Percentiles rank a stretch among this genome's conserved stretches.
Evolutionary conservation across 2,329 filamentous ascomycete genomes (phyloP).

Genomic region (Arthrobotrys conoides): DNA sequence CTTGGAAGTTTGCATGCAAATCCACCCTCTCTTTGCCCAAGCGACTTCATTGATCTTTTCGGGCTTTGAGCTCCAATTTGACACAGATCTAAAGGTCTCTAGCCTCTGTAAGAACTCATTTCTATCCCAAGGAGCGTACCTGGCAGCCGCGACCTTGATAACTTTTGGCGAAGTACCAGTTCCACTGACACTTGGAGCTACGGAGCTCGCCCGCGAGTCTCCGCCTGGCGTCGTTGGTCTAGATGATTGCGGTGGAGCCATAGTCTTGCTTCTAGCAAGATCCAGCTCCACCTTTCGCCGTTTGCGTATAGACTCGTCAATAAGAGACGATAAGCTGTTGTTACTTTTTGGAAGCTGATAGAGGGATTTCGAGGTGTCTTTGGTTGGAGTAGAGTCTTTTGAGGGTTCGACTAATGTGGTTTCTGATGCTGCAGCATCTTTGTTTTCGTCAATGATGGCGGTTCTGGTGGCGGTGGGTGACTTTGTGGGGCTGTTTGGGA

Average conservation of each 20-base stretch:
- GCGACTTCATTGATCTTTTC: conserved; percentile 87
- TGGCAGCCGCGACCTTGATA: conserved; percentile 67
- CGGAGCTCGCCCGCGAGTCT: conserved; percentile 44
- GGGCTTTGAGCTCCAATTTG: conserved; percentile 93
- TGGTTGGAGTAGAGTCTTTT: conserved; percentile 13
- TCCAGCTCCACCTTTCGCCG: conserved; percentile 42
- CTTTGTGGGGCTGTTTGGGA: conserved; percentile 1
- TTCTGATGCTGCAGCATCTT: conserved; percentile 30
- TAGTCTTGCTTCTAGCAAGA: conserved; percentile 36
- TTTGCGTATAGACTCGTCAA: conserved; percentile 59
- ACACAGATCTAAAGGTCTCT: conserved; percentile 90
- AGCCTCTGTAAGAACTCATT: conserved; percentile 84
- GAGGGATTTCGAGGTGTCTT: conserved; percentile 37
- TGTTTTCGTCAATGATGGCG: not conserved
- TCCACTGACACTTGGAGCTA: conserved; percentile 21
- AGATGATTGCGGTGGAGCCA: conserved; percentile 20
- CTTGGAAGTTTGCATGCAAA: conserved; percentile 81
- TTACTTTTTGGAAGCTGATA: conserved; percentile 49
- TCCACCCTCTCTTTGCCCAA: conserved; percentile 95
- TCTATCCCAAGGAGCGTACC: conserved; percentile 89
- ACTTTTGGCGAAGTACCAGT: conserved; percentile 40
- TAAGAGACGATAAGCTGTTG: conserved; percentile 47
- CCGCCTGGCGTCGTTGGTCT: conserved; percentile 38
- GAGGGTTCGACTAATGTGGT: conserved; percentile 32
- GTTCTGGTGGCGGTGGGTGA: conserved; percentile 25